phyloP scores from a whole-genome alignment of 306 rosid genomes.

The Cicer judaicum region DNA sequence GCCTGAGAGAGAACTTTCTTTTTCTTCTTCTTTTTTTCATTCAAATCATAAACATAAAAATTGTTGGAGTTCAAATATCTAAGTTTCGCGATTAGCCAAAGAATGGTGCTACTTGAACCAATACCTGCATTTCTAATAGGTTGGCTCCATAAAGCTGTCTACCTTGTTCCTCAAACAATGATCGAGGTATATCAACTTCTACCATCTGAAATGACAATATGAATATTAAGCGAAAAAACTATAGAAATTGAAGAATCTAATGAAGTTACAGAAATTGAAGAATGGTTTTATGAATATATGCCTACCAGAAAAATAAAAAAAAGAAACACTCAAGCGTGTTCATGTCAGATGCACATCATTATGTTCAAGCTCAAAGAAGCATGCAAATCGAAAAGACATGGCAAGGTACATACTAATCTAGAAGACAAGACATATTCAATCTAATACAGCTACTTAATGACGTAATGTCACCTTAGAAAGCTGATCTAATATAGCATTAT shows the following conservation, averaged over 20 bases:
- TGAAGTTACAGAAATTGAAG: not conserved
- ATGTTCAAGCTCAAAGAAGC: constrained; percentile 23
- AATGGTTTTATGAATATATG: not conserved
- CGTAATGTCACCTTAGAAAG: constrained; percentile 69
- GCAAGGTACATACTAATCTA: constrained; percentile 3
- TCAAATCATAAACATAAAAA: constrained; percentile 14
- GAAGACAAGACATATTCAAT: constrained; percentile 33
- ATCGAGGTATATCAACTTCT: constrained; percentile 82
- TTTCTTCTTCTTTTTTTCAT: not conserved
- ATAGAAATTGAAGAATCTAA: not conserved
- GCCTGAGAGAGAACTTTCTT: not conserved
- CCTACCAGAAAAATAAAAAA: not conserved
- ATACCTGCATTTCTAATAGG: constrained; percentile 89
- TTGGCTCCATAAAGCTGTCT: constrained; percentile 91
- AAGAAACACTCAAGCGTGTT: not conserved
- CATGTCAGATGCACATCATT: constrained; percentile 22
- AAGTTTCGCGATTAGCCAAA: constrained; percentile 19
- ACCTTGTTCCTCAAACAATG: constrained; percentile 95
- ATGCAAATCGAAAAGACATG: constrained; percentile 10
- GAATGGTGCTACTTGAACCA: constrained; percentile 28
- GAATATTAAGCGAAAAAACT: not conserved
- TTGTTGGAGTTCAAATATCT: constrained; percentile 2
- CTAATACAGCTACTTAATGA: constrained; percentile 29
- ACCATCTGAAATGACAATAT: constrained; percentile 68
- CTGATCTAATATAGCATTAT: constrained; percentile 81